Percentiles rank a stretch among this genome's conserved stretches.
Conservation (phyloP, 257 asterid species). For the Salvia splendens region DNA sequence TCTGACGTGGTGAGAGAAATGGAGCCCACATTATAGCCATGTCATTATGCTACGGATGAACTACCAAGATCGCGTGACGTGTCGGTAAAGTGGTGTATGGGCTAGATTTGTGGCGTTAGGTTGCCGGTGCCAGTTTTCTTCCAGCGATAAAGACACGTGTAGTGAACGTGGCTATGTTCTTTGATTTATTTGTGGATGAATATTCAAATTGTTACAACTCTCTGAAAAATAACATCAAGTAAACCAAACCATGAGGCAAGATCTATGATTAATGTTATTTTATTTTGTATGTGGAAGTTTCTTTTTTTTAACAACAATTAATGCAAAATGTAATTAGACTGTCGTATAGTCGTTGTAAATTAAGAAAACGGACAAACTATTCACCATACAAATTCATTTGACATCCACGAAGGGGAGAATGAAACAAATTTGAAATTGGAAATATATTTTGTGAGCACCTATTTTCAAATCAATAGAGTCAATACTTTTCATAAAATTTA, state of each 20-base stretch:
- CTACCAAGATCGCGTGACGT: slow-evolving; percentile 19
- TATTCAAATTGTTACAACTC: too few species aligned
- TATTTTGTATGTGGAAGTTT: too few species aligned
- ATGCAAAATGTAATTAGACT: not conserved
- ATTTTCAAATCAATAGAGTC: too few species aligned
- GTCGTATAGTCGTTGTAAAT: not conserved
- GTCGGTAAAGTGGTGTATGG: slow-evolving; percentile 13
- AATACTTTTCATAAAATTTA: too few species aligned
- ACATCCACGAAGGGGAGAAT: too few species aligned
- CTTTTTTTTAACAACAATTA: not conserved
- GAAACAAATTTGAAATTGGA: too few species aligned
- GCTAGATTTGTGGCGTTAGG: slow-evolving; percentile 6
- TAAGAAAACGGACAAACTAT: not conserved
- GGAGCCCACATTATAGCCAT: slow-evolving; percentile 3
- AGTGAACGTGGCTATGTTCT: slow-evolving; percentile 9
- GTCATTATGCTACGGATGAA: not conserved
- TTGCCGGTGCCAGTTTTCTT: not conserved
- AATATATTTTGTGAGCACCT: too few species aligned
- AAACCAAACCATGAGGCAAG: too few species aligned
- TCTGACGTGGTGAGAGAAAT: slow-evolving; percentile 1
- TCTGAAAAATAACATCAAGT: too few species aligned
- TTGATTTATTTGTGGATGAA: too few species aligned
- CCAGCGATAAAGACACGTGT: not conserved
- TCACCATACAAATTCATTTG: not conserved
- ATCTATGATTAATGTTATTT: too few species aligned